Base-by-base conservation (phyloP, 176 grass and related monocot species). In the Metroxylon sagu region DNA sequence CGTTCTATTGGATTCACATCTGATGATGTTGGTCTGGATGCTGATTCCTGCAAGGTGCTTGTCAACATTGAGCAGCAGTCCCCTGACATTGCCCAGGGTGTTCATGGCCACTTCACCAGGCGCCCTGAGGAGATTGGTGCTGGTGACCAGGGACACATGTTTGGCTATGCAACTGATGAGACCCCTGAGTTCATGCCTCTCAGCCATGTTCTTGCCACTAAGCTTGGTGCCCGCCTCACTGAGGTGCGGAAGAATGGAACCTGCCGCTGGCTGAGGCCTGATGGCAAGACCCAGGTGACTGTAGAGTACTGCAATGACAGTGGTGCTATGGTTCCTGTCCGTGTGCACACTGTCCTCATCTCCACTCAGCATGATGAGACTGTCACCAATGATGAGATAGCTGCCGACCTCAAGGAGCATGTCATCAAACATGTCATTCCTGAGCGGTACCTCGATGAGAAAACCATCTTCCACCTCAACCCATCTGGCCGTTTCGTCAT, bases 251-350 rank as follows among this genome's bases (percentile, higher is more conserved):
- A 85, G 72, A 85, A 69, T n/a, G 68, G 63, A 4, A 73, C 77
- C 59, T 85, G 77, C 68, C 23, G 72, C 1, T 85, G 82, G 82
- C 48, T 85, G 62, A 80, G 82, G 63, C 82, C 82, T 54, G 82
- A 85, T 52, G 82, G 82, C 16, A 83, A 83, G 74, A 83, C 80
- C 19, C 80, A 83, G 70, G 81, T 83, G 64, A 83, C 81, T 12
- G 70, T 83, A n/a, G 81, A 83, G 49, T 83, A 83, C 65, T 53
- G 62, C 8, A 83, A 78, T 0, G 74, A 83, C 29, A 50, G 65
- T 54, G 81, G 81, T 12, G 81, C 75, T 29, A 78, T 78, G 74
- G 70, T 83, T 31, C 81, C 81, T 5, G 18, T 83, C 23, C 74
- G 81, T 26, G 81, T 78, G 18, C 81, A 83, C 50, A 83, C 81